These are phyloP conservation scores for Chalaropsis thielavioides DNA, from an alignment of 2,329 filamentous ascomycete species.

Conservation along the genomic window DNA sequence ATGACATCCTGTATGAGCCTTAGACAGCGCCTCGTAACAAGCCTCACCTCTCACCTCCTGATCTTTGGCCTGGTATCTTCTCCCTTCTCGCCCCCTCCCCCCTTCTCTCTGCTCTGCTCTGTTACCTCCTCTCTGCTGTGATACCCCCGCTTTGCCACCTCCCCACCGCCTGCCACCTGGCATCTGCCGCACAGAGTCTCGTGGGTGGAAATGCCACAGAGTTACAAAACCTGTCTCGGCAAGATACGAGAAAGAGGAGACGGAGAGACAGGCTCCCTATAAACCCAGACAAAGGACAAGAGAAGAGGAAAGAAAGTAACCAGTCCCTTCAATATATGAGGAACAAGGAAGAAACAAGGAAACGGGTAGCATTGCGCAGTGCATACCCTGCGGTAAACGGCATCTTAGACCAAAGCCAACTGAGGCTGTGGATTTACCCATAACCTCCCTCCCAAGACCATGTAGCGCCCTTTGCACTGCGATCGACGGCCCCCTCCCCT, in stretches of 20 bases:
- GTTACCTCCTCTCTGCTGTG: not conserved
- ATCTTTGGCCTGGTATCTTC: not conserved
- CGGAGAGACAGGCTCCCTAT: not conserved
- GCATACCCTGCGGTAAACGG: too few relatives aligned
- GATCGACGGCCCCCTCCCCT: not conserved
- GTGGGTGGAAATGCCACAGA: not conserved
- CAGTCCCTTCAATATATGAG: too few relatives aligned
- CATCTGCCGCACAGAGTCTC: not conserved
- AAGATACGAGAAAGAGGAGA: not conserved
- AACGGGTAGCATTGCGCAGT: not conserved
- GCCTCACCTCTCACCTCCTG: not conserved
- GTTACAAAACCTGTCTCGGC: not conserved
- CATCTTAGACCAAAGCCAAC: not conserved
- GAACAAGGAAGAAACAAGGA: not conserved
- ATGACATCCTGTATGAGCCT: not conserved
- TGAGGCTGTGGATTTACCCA: not conserved
- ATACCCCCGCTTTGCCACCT: not conserved
- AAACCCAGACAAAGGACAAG: not conserved
- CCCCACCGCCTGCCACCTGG: not conserved
- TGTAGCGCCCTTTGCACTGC: not conserved
- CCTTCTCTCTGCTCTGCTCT: not conserved
- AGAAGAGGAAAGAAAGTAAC: not conserved
- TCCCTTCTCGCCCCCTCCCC: not conserved
- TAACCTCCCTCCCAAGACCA: not conserved
- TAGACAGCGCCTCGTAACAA: not conserved